These are phyloP conservation scores for Alternaria rosae DNA, from an alignment of 2,329 filamentous ascomycete species.

Conservation along the genomic window DNA sequence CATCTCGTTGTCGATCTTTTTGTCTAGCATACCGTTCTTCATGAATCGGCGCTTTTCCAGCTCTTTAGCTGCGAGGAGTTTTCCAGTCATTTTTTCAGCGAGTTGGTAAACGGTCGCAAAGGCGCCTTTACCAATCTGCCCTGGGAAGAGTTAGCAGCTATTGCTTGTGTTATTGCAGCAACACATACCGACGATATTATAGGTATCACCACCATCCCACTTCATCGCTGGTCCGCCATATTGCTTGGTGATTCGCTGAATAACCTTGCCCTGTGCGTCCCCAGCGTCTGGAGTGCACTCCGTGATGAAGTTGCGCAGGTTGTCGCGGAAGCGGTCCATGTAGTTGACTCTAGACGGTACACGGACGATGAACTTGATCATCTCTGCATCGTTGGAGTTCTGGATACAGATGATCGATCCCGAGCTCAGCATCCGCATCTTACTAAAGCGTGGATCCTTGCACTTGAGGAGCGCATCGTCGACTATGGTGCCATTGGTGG, in stretches of 20 bases:
- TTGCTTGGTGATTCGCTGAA: constrained; percentile 37
- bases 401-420: constrained; percentile 77
- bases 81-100: constrained; percentile 82
- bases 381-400: constrained; percentile 60
- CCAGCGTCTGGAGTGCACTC: constrained; percentile 37
- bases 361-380: constrained; percentile 84
- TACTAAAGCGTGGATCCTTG: constrained; percentile 49
- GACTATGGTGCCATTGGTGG: constrained; percentile 94
- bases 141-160: constrained; percentile 38
- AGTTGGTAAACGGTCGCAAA: constrained; percentile 95
- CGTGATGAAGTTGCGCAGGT: constrained; percentile 72
- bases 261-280: constrained; percentile 31
- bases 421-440: constrained; percentile 71
- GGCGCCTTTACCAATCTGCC: constrained; percentile 86
- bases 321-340: constrained; percentile 70
- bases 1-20: constrained; percentile 97
- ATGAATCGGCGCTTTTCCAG: constrained; percentile 92
- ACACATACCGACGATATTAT: constrained; percentile 71
- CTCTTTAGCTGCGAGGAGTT: constrained; percentile 89
- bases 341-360: constrained; percentile 77
- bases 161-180: background rate
- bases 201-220: constrained; percentile 81
- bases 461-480: constrained; percentile 72
- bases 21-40: constrained; percentile 87
- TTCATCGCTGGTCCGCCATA: constrained; percentile 67